phyloP scores from a whole-genome alignment of 371 early-diverging fungal genomes.

The Rhizopus arrhizus region DNA sequence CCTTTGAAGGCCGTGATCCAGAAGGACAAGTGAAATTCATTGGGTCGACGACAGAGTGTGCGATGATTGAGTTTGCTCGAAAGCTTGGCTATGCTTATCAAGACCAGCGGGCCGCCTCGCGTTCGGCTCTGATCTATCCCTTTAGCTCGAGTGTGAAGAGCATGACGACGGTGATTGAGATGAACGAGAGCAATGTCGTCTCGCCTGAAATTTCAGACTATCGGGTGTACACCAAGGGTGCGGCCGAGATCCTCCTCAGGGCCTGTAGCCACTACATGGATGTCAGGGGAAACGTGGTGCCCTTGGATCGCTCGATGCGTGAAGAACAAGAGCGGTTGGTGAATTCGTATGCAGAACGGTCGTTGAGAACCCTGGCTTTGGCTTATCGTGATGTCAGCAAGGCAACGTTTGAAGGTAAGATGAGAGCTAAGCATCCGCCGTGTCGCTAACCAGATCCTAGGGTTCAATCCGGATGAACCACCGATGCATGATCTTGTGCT shows the following conservation, averaged over 20 bases:
- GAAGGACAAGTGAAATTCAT: conserved; percentile 55
- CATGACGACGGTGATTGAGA: conserved; percentile 54
- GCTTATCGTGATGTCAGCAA: conserved; percentile 61
- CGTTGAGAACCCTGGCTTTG: conserved; percentile 71
- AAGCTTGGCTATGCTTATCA: conserved; percentile 49
- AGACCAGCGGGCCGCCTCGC: conserved; percentile 32
- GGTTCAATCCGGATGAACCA: conserved; percentile 53
- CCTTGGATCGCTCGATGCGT: conserved; percentile 36
- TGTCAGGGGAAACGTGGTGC: conserved; percentile 39
- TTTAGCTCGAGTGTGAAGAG: conserved; percentile 60
- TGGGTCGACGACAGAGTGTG: conserved; percentile 47
- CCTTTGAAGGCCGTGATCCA: conserved; percentile 62
- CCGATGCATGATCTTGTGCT: conserved; percentile 62
- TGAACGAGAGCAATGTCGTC: conserved; percentile 24
- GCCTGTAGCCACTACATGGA: conserved; percentile 48
- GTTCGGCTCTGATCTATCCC: conserved; percentile 48
- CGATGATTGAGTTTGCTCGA: conserved; percentile 67
- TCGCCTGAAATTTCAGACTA: conserved; percentile 17
- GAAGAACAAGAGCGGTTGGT: conserved; percentile 46
- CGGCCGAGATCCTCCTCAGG: conserved; percentile 58
- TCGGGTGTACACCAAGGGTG: conserved; percentile 58
- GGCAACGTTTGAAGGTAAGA: conserved; percentile 15
- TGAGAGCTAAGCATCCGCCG: too few species aligned
- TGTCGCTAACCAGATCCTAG: too few species aligned
- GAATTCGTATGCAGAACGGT: conserved; percentile 58